Conservation (phyloP, 2,329 filamentous ascomycete species). For the Microdochium bolleyi region DNA sequence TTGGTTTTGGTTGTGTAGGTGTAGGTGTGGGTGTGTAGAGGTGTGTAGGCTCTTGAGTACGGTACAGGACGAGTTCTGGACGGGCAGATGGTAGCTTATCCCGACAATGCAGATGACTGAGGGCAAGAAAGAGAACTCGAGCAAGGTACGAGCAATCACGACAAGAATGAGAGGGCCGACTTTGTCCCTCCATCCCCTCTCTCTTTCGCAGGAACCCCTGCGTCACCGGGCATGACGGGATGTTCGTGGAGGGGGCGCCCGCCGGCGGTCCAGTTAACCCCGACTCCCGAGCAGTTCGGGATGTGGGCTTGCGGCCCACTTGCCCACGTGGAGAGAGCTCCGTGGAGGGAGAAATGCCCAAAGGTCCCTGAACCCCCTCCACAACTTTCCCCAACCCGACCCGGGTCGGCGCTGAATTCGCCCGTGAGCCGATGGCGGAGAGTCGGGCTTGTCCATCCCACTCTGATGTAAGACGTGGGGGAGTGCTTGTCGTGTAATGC, state of each 20-base stretch:
- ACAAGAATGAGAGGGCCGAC: background rate
- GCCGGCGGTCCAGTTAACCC: no score
- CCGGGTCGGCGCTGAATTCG: background rate
- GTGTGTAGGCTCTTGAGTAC: background rate
- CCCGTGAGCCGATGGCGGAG: conserved; percentile 4
- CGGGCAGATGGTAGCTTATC: no score
- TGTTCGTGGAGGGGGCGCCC: no score
- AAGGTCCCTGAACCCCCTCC: background rate
- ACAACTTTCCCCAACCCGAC: background rate
- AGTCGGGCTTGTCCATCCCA: conserved; percentile 6
- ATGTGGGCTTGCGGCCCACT: no score
- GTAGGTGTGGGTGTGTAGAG: background rate
- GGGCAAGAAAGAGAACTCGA: background rate
- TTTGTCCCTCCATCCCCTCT: no score
- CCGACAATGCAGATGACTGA: no score
- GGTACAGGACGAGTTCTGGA: no score
- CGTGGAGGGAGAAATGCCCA: background rate
- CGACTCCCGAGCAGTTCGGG: no score
- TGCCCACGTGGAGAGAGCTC: no score
- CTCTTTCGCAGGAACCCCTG: no score
- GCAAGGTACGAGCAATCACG: background rate
- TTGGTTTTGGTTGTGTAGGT: conserved; percentile 2
- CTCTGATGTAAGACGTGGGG: background rate
- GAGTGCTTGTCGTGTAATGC: no score
- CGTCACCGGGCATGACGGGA: no score